phyloP scores from a whole-genome alignment of 1,139 yeast species.

The Candida sp. region DNA sequence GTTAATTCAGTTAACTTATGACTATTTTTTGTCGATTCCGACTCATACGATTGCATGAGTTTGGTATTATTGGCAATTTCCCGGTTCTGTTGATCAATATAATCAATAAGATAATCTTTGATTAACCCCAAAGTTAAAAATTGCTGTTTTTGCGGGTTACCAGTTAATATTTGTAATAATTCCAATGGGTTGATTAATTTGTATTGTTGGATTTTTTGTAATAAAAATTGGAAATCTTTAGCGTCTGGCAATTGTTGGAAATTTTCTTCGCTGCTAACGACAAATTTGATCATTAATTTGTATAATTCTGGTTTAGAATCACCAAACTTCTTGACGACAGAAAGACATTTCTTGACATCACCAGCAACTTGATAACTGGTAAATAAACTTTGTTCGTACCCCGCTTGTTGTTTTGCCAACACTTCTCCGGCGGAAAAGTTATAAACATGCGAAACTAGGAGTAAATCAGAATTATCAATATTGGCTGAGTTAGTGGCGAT shows the following conservation, averaged over 20 bases:
- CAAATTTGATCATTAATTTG: conserved; percentile 61
- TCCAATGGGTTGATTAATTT: conserved; percentile 73
- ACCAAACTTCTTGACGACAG: conserved; percentile 58
- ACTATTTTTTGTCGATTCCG: conserved; percentile 59
- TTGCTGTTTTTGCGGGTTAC: conserved; percentile 31
- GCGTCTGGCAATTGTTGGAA: conserved; percentile 50
- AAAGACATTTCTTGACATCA: conserved; percentile 55
- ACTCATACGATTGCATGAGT: conserved; percentile 64
- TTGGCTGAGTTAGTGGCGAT: conserved; percentile 37
- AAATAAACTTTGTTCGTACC: conserved; percentile 63
- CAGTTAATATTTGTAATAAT: conserved; percentile 57
- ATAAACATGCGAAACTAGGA: conserved; percentile 66
- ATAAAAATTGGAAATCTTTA: conserved; percentile 45
- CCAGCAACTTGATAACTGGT: conserved; percentile 58
- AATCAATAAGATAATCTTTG: conserved; percentile 63
- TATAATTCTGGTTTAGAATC: conserved; percentile 61
- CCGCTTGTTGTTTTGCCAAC: conserved; percentile 33
- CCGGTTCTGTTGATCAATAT: conserved; percentile 55
- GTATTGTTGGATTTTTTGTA: conserved; percentile 50
- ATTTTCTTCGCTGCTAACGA: conserved; percentile 55
- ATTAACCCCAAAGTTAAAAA: conserved; percentile 73
- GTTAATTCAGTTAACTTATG: conserved; percentile 50
- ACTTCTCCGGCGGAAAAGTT: conserved; percentile 50
- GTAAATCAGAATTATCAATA: conserved; percentile 58
- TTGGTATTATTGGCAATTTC: conserved; percentile 70